These are phyloP conservation scores for Hymenoscyphus repandus DNA, from an alignment of 2,329 filamentous ascomycete genomes.

Conservation along the genomic window DNA sequence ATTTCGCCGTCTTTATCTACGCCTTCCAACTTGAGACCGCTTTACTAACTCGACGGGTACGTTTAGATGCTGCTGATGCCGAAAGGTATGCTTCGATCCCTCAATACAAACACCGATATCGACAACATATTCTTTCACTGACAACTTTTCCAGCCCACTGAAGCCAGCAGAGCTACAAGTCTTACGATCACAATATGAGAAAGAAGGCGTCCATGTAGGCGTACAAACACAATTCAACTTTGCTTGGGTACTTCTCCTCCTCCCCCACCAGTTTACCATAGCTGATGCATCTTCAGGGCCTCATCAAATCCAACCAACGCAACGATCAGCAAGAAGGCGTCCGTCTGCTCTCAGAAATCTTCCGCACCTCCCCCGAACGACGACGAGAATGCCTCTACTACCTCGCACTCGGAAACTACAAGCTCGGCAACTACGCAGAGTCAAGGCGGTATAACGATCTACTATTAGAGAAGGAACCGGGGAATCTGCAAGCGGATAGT, in stretches of 20 bases:
- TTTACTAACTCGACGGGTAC: conserved; percentile 26
- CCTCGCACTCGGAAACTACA: conserved; percentile 94
- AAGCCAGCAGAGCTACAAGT: conserved; percentile 91
- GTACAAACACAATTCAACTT: conserved; percentile 99
- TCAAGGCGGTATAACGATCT: conserved; percentile 92
- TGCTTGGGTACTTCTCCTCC: conserved; percentile 68
- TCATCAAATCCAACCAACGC: conserved; percentile 86
- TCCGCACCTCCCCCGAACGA: conserved; percentile 86
- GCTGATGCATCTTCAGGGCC: conserved; percentile 52
- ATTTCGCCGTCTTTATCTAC: conserved; percentile 23
- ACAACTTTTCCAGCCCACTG: conserved; percentile 15
- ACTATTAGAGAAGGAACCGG: conserved; percentile 82
- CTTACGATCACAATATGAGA: conserved; percentile 89
- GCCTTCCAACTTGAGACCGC: conserved; percentile 22
- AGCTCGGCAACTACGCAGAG: conserved; percentile 95
- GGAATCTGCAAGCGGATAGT: conserved; percentile 85
- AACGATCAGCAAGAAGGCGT: conserved; percentile 91
- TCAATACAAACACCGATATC: neutral
- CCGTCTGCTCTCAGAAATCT: conserved; percentile 91
- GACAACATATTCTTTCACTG: neutral
- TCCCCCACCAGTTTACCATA: neutral
- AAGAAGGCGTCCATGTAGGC: conserved; percentile 94
- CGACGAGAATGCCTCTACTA: conserved; percentile 98
- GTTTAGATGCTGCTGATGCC: conserved; percentile 88
- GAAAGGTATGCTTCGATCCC: conserved; percentile 63